Conservation (phyloP, 2,329 filamentous ascomycete species). For the Penicillium sp. region DNA sequence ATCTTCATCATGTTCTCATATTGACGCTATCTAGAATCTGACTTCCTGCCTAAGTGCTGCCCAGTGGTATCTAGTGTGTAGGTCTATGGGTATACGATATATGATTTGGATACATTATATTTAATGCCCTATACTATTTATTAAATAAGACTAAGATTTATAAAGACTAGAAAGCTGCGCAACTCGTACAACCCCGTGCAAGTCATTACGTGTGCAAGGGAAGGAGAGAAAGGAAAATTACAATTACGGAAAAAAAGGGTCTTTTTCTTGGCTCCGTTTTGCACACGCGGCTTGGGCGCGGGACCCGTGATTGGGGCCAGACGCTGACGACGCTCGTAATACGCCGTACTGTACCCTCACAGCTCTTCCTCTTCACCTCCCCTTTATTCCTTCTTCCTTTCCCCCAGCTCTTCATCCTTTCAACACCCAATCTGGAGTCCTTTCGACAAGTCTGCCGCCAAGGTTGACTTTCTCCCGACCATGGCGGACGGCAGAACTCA, state of each 20-base stretch:
- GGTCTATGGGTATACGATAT: too few species aligned
- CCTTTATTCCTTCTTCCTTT: slow-evolving; percentile 5
- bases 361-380: slow-evolving; percentile 13
- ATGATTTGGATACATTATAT: too few species aligned
- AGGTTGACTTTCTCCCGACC: slow-evolving; percentile 26
- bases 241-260: slow-evolving; percentile 24
- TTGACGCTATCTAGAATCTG: too few species aligned
- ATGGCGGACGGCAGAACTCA: slow-evolving; percentile 38
- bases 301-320: slow-evolving; percentile 33
- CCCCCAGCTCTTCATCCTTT: slow-evolving; percentile 3
- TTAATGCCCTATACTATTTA: too few species aligned
- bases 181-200: slow-evolving; percentile 5
- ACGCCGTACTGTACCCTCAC: slow-evolving; percentile 8
- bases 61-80: too few species aligned
- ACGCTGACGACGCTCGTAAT: slow-evolving; percentile 38
- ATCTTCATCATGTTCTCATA: not conserved
- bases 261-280: slow-evolving; percentile 28
- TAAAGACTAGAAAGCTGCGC: not conserved
- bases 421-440: slow-evolving; percentile 26
- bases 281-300: slow-evolving; percentile 37
- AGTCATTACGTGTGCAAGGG: slow-evolving; percentile 18
- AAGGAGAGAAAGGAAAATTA: slow-evolving; percentile 13
- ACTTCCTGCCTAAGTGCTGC: too few species aligned
- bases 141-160: too few species aligned
- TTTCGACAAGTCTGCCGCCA: slow-evolving; percentile 21